phyloP scores from a whole-genome alignment of 306 rosid species.

The Canavalia ensiformis region DNA sequence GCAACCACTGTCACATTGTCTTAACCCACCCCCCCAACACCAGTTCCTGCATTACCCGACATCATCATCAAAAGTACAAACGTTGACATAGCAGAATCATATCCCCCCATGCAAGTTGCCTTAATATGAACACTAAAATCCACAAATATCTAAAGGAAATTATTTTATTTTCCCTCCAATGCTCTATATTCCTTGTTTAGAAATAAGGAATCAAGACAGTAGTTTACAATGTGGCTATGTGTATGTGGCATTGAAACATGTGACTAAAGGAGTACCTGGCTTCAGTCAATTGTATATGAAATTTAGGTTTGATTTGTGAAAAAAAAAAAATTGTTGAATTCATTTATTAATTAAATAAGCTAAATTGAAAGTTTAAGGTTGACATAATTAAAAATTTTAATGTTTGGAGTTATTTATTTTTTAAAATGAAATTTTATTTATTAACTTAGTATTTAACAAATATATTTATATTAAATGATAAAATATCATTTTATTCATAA shows the following conservation, averaged over 20 bases:
- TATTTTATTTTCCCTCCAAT: background rate
- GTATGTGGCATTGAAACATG: background rate
- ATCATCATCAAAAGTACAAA: conserved; percentile 24
- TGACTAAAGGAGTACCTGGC: too few relatives aligned
- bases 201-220: background rate
- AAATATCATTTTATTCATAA: too few relatives aligned
- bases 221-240: background rate
- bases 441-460: too few relatives aligned
- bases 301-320: too few relatives aligned
- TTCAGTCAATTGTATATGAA: too few relatives aligned
- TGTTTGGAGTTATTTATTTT: too few relatives aligned
- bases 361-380: too few relatives aligned
- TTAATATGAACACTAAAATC: background rate
- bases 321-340: too few relatives aligned
- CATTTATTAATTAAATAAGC: too few relatives aligned
- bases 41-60: conserved; percentile 18
- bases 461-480: too few relatives aligned
- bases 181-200: background rate
- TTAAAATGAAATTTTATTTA: too few relatives aligned
- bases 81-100: conserved; percentile 3
- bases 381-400: too few relatives aligned
- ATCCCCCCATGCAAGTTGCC: conserved; percentile 9
- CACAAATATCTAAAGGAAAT: background rate
- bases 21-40: background rate
- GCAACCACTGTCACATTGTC: conserved; percentile 26